A percentile compares a stretch with the other conserved stretches of the same genome.
Conservation (phyloP, 768 basidiomycete species). For the Wakefieldia striispora region DNA sequence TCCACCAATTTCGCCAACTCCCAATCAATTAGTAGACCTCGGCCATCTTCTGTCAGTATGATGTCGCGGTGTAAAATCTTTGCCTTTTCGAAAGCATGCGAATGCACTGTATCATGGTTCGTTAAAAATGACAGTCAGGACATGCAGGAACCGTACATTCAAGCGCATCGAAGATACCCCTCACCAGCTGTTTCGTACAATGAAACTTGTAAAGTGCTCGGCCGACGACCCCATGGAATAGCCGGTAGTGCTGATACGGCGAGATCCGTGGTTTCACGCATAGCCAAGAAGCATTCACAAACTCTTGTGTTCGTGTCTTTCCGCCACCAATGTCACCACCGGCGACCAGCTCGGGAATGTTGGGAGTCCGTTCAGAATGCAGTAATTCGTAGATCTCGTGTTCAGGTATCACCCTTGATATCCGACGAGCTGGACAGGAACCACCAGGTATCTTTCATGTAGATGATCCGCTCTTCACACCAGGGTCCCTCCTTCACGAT, state of each 20-base stretch:
- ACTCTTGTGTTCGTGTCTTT: background rate
- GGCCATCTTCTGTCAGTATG: too few species aligned
- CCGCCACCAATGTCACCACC: background rate
- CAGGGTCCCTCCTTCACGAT: background rate
- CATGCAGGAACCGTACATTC: too few species aligned
- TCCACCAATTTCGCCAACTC: too few species aligned
- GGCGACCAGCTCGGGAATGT: background rate
- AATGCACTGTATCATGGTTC: too few species aligned
- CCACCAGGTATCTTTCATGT: conserved; percentile 2
- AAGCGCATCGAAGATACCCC: too few species aligned
- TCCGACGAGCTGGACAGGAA: background rate
- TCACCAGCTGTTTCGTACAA: too few species aligned
- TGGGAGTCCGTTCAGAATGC: background rate
- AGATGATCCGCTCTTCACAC: background rate
- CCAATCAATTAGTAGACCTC: too few species aligned
- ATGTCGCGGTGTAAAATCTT: too few species aligned
- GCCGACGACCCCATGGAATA: background rate
- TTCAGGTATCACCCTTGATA: background rate
- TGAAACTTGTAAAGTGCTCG: too few species aligned
- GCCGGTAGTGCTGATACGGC: background rate
- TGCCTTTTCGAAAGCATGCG: too few species aligned
- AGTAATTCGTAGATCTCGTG: conserved; percentile 1
- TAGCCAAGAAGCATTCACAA: background rate
- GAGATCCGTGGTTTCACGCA: background rate
- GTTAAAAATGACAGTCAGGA: too few species aligned